Base-by-base conservation (phyloP, 352 stramenopile genomes). In the Phytophthora citricola region DNA sequence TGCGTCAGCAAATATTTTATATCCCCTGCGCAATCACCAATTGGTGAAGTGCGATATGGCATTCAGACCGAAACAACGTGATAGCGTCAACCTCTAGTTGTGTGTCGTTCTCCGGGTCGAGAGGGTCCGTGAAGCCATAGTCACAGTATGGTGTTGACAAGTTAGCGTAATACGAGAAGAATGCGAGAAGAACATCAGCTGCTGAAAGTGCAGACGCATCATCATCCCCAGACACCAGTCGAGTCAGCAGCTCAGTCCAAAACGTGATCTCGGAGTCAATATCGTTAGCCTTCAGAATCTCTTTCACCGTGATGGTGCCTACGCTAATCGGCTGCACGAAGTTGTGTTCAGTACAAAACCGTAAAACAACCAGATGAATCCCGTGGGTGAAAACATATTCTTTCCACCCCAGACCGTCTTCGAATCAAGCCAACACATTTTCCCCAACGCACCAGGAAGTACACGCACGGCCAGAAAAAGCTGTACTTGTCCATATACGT, bases 381-480 rank as follows among this genome's bases (percentile, higher is more conserved):
- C 85, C 1, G 83, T 82, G 0, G 84, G 81, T 7, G 75, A 75
- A 57, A 94, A 81, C 53, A 93, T 73, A 41, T 87, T 74, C 8
- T 76, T 48, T 1, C 86, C 84, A 34, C 73, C 74, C 79, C 69
- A 6, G 72, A 82, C 0, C 79, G 76, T 14, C 86, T 83, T 14
- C 80, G 75, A 68, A 94, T 85, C 32, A 94, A 27, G 2, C 81
- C 84, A 1, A 83, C 73, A 7, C 79, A 89, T 54, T 91, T 92
- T 15, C 81, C 83, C 86, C 86, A 94, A 8, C 82, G 75, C 41
- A 94, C 58, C n/a, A 94, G 56, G 44, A 93, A 88, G 58, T 79
- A 89, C 26, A 90, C 43, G n/a, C 76, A 78, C 1, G 84, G 82
- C 84, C 86, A 94, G 46, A 91, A 92, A 63, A 93, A 94, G 15